Evolutionary conservation across 441 rosid genomes (phyloP), one percentile per base, ranked within the genome.

Genomic region (Lepidium campestre): DNA sequence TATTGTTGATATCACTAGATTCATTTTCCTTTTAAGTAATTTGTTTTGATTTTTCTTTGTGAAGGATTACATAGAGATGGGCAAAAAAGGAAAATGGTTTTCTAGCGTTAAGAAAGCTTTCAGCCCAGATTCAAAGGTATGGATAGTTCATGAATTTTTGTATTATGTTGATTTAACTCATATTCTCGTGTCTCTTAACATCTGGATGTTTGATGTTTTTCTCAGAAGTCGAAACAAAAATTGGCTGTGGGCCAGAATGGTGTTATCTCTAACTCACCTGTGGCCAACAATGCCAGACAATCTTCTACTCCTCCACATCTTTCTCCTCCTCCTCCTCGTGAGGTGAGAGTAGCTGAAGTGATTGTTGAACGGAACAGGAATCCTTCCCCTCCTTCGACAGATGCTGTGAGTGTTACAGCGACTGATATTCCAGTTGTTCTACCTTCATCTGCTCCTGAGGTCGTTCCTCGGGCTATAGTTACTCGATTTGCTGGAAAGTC

Each of bases 51-150:
- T 56, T 37, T 19, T 25, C 3, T 29, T n/a, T 48, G 45, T 27
- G 17, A 72, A 67, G 65, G 78, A 68, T 67, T 64, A 46, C 18
- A 49, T 18, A 29, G 79, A 78, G 79, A 93, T 94, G 99, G 97
- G 97, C 65, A 84, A 77, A 75, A 91, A 89, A 78, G 94, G 92
- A 27, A 94, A 91, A 67, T 94, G 99, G 99, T 84, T 94, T 74
- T 83, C 96, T 35, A 81, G 79, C 31, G 86, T 89, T 55, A 94
- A 81, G 89, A 94, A 86, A 68, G 91, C 91, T 55, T 81, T 91
- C 57, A 86, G 94, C 77, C 92, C 97, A 14, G 85, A 86, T 10
- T 80, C 96, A 22, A 91, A 84, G 80, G 87, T 80, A 74, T 15
- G 46, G 7, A 66, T n/a, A 59, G 8, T 69, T 32, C 22, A 2